Evolutionary conservation across 495 filamentous ascomycete genomes (phyloP), one percentile per base, ranked within the genome.

Genomic region (Cercophora samala): DNA sequence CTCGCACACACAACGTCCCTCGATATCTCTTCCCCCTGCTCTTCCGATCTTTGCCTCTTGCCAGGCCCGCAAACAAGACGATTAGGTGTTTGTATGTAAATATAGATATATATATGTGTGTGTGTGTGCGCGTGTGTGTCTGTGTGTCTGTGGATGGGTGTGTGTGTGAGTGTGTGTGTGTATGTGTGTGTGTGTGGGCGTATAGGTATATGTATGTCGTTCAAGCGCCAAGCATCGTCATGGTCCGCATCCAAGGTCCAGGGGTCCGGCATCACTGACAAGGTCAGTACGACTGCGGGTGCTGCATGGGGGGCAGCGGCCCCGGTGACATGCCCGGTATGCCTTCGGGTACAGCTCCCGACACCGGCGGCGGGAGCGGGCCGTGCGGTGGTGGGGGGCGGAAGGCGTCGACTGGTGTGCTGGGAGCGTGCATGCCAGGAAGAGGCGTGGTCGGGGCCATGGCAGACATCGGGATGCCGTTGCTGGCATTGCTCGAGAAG

Each of bases 401-500:
- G 37, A 46, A 46, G 15, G 37, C 37, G 15, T 46, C 37, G 6
- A 46, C 37, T 46, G 37, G 37, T 13, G 37, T 46, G 15, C 37
- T 46, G 37, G 37, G 37, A 46, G 37, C 37, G 13, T 46, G 37
- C 13, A 46, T 46, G 15, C 37, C 37, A 46, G 37, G 53, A 56
- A 23, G 13, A 9, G 53, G 53, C n/a, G 22, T 56, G n/a, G 64
- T 52, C 18, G 68, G 58, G 53, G 56, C 60, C 23, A 68, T 65
- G 18, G 68, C 60, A 4, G 58, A 64, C 11, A 64, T 58, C 11
- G 70, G 64, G 23, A 70, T 66, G 5, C 69, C 79, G 64, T 66
- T 76, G 68, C 76, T 82, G 54, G 74, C 68, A 3, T 68, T 67
- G 68, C 81, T 83, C 3, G 81, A 82, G 65, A 84, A 83, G 72